Evolutionary conservation across 306 rosid species (phyloP).

Genomic region (Cicer arietinum): DNA sequence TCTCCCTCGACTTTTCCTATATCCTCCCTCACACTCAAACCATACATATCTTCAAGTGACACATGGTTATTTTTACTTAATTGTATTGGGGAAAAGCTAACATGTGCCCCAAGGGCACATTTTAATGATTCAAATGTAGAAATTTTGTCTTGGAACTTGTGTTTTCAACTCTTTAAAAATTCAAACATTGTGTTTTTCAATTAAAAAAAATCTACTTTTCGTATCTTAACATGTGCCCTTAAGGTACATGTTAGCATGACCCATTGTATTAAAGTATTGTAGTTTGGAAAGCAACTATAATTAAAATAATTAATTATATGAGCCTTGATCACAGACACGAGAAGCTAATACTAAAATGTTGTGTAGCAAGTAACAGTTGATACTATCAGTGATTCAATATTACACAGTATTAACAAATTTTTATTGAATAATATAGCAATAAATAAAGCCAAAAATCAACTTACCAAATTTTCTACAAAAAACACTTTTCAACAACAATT

Average conservation of each 20-base stretch:
- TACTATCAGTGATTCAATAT: not conserved
- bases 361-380: conserved; percentile 6
- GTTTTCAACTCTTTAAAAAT: too few relatives aligned
- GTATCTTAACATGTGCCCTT: too few relatives aligned
- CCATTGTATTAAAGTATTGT: not conserved
- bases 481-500: conserved; percentile 2
- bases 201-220: too few relatives aligned
- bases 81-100: not conserved
- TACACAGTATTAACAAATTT: not conserved
- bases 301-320: not conserved
- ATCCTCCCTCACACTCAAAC: too few relatives aligned
- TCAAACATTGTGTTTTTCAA: too few relatives aligned
- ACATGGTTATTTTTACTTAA: not conserved
- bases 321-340: not conserved
- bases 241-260: too few relatives aligned
- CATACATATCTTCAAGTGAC: not conserved
- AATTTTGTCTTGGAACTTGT: too few relatives aligned
- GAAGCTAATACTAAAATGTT: not conserved
- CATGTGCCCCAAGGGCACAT: too few relatives aligned
- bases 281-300: not conserved
- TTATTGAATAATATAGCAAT: conserved; percentile 5
- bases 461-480: not conserved
- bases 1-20: not conserved
- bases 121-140: too few relatives aligned
- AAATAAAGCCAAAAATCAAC: not conserved